These are phyloP conservation scores for Pelargonium citronellum DNA, from an alignment of 441 rosid species.

Conservation along the genomic window DNA sequence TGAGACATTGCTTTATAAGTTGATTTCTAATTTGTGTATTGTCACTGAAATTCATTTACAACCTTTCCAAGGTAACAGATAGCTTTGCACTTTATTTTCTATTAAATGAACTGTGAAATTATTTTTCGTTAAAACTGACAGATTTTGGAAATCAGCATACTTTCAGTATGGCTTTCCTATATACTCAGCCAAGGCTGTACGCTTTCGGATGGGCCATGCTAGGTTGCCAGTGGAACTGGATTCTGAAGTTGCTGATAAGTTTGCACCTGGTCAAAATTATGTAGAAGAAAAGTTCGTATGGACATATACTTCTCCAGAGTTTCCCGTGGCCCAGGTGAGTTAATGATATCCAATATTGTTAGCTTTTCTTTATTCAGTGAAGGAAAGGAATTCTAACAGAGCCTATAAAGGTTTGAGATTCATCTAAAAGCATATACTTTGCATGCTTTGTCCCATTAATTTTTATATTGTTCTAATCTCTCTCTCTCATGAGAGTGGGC, in stretches of 20 bases:
- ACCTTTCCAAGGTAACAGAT: slow-evolving; percentile 31
- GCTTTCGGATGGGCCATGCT: slow-evolving; percentile 30
- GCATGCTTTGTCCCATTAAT: no score
- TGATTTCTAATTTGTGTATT: slow-evolving; percentile 29
- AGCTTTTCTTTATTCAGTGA: neutral
- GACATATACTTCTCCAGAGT: slow-evolving; percentile 35
- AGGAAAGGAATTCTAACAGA: neutral
- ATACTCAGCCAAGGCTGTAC: slow-evolving; percentile 30
- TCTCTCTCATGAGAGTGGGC: no score
- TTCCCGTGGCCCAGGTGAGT: slow-evolving; percentile 33
- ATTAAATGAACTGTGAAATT: neutral
- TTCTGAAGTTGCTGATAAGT: slow-evolving; percentile 2
- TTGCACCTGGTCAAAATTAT: slow-evolving; percentile 9
- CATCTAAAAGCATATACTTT: neutral
- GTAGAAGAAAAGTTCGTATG: slow-evolving; percentile 24
- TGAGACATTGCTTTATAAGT: slow-evolving; percentile 31
- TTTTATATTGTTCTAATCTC: no score
- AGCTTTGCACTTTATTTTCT: slow-evolving; percentile 8
- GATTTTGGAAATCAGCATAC: slow-evolving; percentile 22
- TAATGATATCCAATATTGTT: neutral
- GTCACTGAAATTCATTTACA: slow-evolving; percentile 30
- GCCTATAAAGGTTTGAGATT: neutral
- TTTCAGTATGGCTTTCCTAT: slow-evolving; percentile 34
- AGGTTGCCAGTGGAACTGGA: slow-evolving; percentile 14
- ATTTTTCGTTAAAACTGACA: slow-evolving; percentile 15